Evolutionary conservation across 805 yeast genomes (phyloP), one percentile per base, ranked within the genome.

Genomic region (Suhomyces sp.): DNA sequence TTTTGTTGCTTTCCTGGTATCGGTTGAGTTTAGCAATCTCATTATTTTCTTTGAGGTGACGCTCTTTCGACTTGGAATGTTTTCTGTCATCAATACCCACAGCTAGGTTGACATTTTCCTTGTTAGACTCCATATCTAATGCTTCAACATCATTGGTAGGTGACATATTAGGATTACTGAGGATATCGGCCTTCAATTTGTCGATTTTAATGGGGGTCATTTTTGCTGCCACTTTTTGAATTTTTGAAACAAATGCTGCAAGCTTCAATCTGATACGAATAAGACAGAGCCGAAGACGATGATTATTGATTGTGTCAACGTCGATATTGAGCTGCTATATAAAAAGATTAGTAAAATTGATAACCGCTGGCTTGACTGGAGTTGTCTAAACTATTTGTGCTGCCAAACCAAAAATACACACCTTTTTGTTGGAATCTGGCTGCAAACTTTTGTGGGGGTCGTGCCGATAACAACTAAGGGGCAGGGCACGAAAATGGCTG

Each of bases 381-480:
- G 24, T 15, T 38, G 24, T 15, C 41, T 36, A 29, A 29, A 29
- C n/a, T 38, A 38, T 38, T 38, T 38, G 10, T 17, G 42, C 42
- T 12, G 42, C 42, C 23, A 35, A 4, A n/a, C 19, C 15, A 15
- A 49, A n/a, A 40, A 26, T 15, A 15, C 40, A 46, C 40, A 31
- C 19, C 41, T 33, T 46, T 33, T 46, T 31, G 48, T 46, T 46
- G 48, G 35, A 29, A 46, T 7, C 4, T 46, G 48, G 48, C 48
- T 46, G 48, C 48, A 46, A 46, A 46, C 46, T 42, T 42, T 41
- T 13, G n/a, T 41, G 45, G 31, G 27, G 2, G 42, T 38, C 36
- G 36, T 33, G 36, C 36, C 36, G 12, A 13, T 33, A 33, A 33
- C 17, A n/a, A 13, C 9, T n/a, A n/a, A 33, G 9, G 29, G 12